Percentiles rank a stretch among this genome's conserved stretches.
These are phyloP conservation scores for Reticulascus tulasneorum DNA, from an alignment of 2,329 filamentous ascomycete genomes.

Conservation along the genomic window DNA sequence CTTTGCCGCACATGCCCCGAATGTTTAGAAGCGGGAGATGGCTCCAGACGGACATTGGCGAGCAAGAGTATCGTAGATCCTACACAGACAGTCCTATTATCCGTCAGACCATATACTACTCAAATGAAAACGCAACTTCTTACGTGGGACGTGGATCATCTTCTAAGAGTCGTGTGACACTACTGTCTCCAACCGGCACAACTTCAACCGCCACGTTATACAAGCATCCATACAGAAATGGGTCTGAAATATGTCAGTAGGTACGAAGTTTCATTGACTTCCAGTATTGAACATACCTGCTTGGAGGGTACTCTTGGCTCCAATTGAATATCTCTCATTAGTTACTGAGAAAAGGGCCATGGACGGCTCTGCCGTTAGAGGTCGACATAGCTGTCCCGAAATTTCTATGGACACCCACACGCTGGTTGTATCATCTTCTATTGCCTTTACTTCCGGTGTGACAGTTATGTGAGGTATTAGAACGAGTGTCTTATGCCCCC, in stretches of 20 bases:
- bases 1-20: constrained; percentile 29
- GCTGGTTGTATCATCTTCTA: constrained; percentile 26
- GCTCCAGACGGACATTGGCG: constrained; percentile 37
- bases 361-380: not conserved
- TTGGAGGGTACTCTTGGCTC: not conserved
- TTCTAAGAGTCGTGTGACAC: constrained; percentile 44
- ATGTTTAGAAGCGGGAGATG: constrained; percentile 3
- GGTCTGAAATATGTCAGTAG: too few relatives aligned
- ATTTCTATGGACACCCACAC: constrained; percentile 50
- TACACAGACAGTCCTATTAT: constrained; percentile 33
- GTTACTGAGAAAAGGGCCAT: not conserved
- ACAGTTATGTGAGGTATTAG: constrained; percentile 40
- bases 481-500: constrained; percentile 17
- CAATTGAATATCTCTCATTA: not conserved
- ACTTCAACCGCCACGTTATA: constrained; percentile 46
- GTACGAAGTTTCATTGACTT: too few relatives aligned
- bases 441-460: constrained; percentile 34
- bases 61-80: constrained; percentile 45
- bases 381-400: constrained; percentile 32
- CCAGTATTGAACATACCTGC: not conserved
- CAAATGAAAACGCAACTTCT: constrained; percentile 10
- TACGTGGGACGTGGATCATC: constrained; percentile 40
- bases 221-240: constrained; percentile 41
- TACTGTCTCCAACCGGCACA: constrained; percentile 34
- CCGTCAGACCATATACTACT: not conserved